Percentiles rank a stretch among this genome's conserved stretches.
These are phyloP conservation scores for Gonapodya sp. DNA, from an alignment of 192 early-diverging fungal genomes.

Conservation along the genomic window DNA sequence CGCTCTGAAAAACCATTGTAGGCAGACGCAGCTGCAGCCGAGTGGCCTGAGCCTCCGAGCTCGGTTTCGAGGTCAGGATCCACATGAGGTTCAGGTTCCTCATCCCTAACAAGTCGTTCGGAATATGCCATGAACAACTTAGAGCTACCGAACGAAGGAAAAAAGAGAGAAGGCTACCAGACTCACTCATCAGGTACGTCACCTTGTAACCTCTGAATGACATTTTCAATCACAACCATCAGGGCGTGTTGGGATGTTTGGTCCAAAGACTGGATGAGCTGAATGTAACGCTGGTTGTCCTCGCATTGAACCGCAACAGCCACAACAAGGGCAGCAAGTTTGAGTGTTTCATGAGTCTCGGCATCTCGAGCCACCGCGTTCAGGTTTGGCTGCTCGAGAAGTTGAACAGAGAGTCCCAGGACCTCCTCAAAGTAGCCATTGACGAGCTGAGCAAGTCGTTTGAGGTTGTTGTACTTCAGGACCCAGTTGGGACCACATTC, in stretches of 20 bases:
- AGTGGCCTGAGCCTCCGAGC: not conserved
- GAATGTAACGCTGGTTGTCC: slow-evolving; percentile 74
- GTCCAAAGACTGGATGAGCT: slow-evolving; percentile 66
- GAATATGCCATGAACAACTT: no score
- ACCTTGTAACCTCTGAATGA: slow-evolving; percentile 19
- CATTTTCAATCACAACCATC: slow-evolving; percentile 86
- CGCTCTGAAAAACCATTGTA: not conserved
- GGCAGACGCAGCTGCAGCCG: not conserved
- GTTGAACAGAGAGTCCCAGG: not conserved
- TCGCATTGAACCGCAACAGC: slow-evolving; percentile 79
- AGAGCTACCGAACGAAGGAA: not conserved
- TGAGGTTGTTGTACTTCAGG: slow-evolving; percentile 82
- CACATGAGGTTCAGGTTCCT: not conserved
- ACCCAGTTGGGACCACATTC: slow-evolving; percentile 92
- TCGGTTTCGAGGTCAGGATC: not conserved
- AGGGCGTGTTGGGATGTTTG: slow-evolving; percentile 67
- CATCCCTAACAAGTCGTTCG: no score
- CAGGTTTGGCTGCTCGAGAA: slow-evolving; percentile 45
- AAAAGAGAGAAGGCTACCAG: no score
- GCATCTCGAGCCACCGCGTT: slow-evolving; percentile 75
- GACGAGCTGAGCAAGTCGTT: not conserved
- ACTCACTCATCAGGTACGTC: not conserved
- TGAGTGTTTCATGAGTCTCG: slow-evolving; percentile 58
- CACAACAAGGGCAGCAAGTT: slow-evolving; percentile 73
- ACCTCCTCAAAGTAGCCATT: not conserved